phyloP scores from a whole-genome alignment of 768 basidiomycete genomes.

The Boletus sp. region DNA sequence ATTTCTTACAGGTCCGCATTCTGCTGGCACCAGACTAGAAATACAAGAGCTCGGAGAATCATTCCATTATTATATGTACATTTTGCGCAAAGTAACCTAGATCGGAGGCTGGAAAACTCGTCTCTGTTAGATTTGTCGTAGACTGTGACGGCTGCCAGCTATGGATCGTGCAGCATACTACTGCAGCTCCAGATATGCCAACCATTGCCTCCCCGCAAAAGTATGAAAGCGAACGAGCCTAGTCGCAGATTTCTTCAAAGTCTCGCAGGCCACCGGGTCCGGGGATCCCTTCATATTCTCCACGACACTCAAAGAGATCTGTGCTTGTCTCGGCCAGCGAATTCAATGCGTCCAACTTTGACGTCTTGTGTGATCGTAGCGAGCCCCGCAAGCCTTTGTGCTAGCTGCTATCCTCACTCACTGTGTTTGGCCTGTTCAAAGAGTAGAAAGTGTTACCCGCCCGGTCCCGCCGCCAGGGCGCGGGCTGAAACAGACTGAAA shows the following conservation, averaged over 20 bases:
- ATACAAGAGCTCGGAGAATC: constrained; percentile 71
- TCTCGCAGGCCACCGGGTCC: neutral
- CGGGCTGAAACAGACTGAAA: too few species aligned
- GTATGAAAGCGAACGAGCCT: constrained; percentile 12
- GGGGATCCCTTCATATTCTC: constrained; percentile 17
- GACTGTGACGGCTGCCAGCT: neutral
- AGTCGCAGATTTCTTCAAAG: too few species aligned
- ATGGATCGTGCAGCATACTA: neutral
- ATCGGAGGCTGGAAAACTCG: neutral
- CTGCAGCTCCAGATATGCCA: constrained; percentile 3
- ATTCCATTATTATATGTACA: constrained; percentile 84
- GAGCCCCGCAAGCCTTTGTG: neutral
- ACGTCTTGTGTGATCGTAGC: neutral
- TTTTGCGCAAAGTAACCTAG: constrained; percentile 43
- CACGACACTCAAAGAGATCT: constrained; percentile 2
- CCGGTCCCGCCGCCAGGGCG: too few species aligned
- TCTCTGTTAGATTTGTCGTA: neutral
- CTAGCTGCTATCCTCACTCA: neutral
- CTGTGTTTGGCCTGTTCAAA: neutral
- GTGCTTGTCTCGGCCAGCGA: constrained; percentile 24
- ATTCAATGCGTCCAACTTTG: constrained; percentile 28
- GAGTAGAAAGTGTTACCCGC: neutral
- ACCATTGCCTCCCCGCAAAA: constrained; percentile 14
- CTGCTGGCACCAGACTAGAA: constrained; percentile 57
- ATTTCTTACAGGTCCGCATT: constrained; percentile 47